Conservation (phyloP, 2,329 filamentous ascomycete genomes). For the Cladosporium sp. region DNA sequence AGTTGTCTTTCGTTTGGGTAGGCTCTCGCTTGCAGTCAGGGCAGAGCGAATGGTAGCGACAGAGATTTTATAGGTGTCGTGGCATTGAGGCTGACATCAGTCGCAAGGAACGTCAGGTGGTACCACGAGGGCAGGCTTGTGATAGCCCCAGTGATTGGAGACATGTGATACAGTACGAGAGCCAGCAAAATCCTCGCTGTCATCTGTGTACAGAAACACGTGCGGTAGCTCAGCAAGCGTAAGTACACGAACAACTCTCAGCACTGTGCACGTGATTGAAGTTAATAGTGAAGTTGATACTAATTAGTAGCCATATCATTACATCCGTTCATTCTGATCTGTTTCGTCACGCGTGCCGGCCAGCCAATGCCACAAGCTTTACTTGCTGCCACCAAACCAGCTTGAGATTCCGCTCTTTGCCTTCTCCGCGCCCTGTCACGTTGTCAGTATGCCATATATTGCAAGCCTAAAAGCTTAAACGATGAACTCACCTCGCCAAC, state of each 20-base stretch:
- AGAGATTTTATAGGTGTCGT: not conserved
- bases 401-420: slow-evolving; percentile 80
- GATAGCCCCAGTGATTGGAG: not conserved
- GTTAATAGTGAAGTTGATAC: not conserved
- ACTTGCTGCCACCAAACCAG: slow-evolving; percentile 68
- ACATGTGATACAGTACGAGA: not conserved
- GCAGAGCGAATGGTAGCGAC: not conserved
- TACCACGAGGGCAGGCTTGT: not conserved
- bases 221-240: not conserved
- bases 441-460: slow-evolving; percentile 3
- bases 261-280: not conserved
- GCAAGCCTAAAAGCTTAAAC: too few relatives aligned
- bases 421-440: slow-evolving; percentile 70
- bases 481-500: slow-evolving; percentile 52
- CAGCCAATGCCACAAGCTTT: not conserved
- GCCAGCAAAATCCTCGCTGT: not conserved
- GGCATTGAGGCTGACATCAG: not conserved
- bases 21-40: not conserved
- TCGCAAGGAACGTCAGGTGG: not conserved
- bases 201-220: not conserved
- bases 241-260: not conserved
- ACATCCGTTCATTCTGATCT: slow-evolving; percentile 12
- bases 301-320: slow-evolving; percentile 19
- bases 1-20: not conserved
- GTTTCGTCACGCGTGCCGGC: not conserved